These are phyloP conservation scores for Apophysomyces ossiformis DNA, from an alignment of 371 early-diverging fungal species.

Conservation along the genomic window DNA sequence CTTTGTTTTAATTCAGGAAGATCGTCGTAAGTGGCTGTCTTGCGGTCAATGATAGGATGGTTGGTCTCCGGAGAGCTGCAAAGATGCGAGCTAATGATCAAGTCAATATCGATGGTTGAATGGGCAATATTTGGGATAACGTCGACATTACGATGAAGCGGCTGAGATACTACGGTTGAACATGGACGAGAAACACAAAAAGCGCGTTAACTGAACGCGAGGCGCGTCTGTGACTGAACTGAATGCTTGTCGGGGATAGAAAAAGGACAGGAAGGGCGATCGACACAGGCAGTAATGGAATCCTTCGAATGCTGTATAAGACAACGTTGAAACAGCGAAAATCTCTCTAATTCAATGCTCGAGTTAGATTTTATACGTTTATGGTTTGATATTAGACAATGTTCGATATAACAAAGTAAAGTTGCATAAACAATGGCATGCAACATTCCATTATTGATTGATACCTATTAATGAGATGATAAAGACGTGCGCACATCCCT, in stretches of 20 bases:
- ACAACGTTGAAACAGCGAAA: too few species aligned
- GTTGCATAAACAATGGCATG: too few species aligned
- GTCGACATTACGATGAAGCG: background rate
- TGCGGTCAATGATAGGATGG: constrained; percentile 21
- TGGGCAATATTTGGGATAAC: background rate
- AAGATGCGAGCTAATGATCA: constrained; percentile 12
- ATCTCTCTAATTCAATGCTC: too few species aligned
- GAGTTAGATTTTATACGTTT: too few species aligned
- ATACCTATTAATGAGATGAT: too few species aligned
- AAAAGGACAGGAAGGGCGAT: background rate
- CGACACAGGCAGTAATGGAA: too few species aligned
- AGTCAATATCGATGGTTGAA: background rate
- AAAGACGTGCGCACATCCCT: too few species aligned
- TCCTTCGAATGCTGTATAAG: too few species aligned
- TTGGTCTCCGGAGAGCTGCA: constrained; percentile 21
- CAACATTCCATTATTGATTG: too few species aligned
- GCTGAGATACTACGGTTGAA: background rate
- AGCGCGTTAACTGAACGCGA: background rate
- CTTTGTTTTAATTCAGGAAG: constrained; percentile 39
- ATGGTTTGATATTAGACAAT: too few species aligned
- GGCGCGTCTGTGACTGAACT: constrained; percentile 4
- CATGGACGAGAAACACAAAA: background rate
- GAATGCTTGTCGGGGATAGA: background rate
- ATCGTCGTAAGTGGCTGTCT: constrained; percentile 36
- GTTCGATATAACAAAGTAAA: too few species aligned